Evolutionary conservation across 2,329 filamentous ascomycete species (phyloP).

Genomic region (Colletotrichum lini): DNA sequence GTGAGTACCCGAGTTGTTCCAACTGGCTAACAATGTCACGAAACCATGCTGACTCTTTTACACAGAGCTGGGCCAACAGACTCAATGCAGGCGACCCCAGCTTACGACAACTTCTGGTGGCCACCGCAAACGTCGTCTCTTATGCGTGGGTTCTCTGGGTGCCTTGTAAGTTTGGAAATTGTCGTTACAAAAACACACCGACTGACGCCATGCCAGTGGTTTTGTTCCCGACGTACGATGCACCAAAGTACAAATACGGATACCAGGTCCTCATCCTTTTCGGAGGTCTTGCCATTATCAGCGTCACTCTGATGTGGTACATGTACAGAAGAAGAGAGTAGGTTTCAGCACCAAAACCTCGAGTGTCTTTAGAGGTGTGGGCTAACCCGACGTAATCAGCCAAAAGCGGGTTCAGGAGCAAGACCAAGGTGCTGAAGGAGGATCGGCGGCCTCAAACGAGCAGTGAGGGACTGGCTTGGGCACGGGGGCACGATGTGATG

Average conservation of each 20-base stretch:
- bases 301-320: conserved; percentile 30
- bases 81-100: conserved; percentile 30
- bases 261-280: conserved; percentile 53
- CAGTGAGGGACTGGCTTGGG: neutral
- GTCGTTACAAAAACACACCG: neutral
- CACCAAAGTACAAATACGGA: conserved; percentile 52
- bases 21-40: too few relatives aligned
- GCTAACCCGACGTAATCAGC: neutral
- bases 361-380: accelerated
- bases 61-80: conserved; percentile 27
- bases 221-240: conserved; percentile 52
- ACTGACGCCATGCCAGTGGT: conserved; percentile 43
- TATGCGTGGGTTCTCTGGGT: conserved; percentile 36
- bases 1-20: conserved; percentile 17
- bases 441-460: neutral
- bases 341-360: neutral
- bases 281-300: conserved; percentile 48
- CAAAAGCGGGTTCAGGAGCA: conserved; percentile 7
- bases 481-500: too few relatives aligned
- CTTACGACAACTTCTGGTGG: conserved; percentile 17
- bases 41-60: neutral
- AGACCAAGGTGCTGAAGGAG: conserved; percentile 1
- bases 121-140: conserved; percentile 28
- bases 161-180: neutral
- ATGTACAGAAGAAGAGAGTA: conserved; percentile 34